These are phyloP conservation scores for Garcia nutans DNA, from an alignment of 345 rosid genomes.

Conservation along the genomic window DNA sequence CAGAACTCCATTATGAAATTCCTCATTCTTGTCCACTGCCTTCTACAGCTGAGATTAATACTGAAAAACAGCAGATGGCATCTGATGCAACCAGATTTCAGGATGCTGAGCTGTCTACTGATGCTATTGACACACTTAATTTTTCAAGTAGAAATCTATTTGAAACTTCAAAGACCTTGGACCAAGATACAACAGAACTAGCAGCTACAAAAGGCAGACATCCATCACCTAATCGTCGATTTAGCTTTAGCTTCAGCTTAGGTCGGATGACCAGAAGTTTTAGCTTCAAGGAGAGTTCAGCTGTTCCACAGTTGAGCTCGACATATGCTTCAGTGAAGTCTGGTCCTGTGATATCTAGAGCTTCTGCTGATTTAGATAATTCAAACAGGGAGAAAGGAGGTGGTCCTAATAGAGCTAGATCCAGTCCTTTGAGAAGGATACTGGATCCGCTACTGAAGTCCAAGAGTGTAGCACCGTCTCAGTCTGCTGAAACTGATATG, in stretches of 20 bases:
- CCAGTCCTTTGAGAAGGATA: constrained; percentile 75
- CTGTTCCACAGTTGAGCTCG: constrained; percentile 45
- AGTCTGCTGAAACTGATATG: constrained; percentile 38
- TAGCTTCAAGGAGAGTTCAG: constrained; percentile 63
- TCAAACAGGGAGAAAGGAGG: constrained; percentile 41
- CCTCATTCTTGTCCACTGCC: constrained; percentile 55
- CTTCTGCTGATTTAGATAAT: constrained; percentile 33
- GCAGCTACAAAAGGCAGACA: constrained; percentile 47
- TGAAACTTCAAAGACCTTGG: constrained; percentile 37
- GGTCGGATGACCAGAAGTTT: constrained; percentile 70
- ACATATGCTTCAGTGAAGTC: constrained; percentile 48
- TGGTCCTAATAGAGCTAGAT: constrained; percentile 42
- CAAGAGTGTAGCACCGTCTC: constrained; percentile 31
- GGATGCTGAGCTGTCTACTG: constrained; percentile 32
- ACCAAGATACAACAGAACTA: constrained; percentile 42
- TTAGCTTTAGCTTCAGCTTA: constrained; percentile 85
- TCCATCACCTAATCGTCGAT: constrained; percentile 60
- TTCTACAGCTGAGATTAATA: constrained; percentile 30
- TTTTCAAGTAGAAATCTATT: constrained; percentile 27
- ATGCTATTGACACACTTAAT: constrained; percentile 24
- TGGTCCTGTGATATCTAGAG: constrained; percentile 49
- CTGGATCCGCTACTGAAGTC: constrained; percentile 68
- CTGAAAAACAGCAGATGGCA: constrained; percentile 27
- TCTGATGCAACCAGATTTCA: constrained; percentile 9
- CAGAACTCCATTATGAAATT: constrained; percentile 35